phyloP scores from a whole-genome alignment of 306 rosid species.

The Quercus bicolor region DNA sequence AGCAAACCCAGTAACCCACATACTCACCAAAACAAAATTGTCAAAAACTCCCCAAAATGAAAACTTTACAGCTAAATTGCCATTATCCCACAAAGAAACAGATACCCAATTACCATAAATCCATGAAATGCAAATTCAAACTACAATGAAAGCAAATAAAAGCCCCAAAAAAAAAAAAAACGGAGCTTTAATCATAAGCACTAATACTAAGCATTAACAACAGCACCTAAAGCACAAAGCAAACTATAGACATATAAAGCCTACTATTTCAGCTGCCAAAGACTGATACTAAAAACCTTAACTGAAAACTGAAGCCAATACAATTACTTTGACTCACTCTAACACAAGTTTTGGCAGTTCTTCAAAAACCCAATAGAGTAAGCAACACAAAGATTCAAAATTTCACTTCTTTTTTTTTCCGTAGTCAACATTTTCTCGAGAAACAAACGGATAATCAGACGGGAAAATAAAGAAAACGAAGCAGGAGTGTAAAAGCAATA shows the following conservation, averaged over 20 bases:
- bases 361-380: background rate
- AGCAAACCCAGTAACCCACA: background rate
- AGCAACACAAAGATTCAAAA: background rate
- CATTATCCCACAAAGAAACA: background rate
- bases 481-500: background rate
- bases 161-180: background rate
- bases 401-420: background rate
- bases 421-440: background rate
- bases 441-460: background rate
- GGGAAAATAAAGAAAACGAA: background rate
- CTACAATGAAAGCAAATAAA: background rate
- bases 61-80: background rate
- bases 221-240: background rate
- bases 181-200: background rate
- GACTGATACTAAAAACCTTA: background rate
- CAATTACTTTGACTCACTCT: background rate
- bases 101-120: background rate
- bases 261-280: background rate
- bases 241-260: background rate
- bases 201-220: background rate
- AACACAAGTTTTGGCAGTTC: background rate
- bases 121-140: background rate
- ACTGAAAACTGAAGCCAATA: background rate
- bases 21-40: background rate
- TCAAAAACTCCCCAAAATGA: background rate